A percentile compares a stretch with the other conserved stretches of the same genome.
Conservation (phyloP, 768 basidiomycete genomes). For the Hypholoma fasciculare region DNA sequence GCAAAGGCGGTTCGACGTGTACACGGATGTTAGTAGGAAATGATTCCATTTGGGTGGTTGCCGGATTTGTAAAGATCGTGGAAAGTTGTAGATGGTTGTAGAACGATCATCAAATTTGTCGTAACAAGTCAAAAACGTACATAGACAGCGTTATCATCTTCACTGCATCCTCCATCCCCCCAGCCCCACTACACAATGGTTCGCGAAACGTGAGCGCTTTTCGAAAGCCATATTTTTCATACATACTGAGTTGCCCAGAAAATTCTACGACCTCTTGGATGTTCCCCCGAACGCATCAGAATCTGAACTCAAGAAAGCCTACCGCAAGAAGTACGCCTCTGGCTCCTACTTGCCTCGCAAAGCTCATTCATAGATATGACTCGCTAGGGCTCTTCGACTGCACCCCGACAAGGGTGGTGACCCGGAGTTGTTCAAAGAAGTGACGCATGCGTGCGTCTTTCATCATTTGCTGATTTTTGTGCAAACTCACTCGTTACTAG, state of each 20-base stretch:
- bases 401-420: constrained; percentile 97
- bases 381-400: constrained; percentile 70
- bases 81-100: constrained; percentile 43
- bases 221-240: background rate
- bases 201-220: constrained; percentile 24
- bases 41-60: constrained; percentile 16
- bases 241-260: constrained; percentile 43
- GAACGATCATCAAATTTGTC: constrained; percentile 36
- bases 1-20: constrained; percentile 93
- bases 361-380: constrained; percentile 7
- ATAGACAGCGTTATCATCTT: constrained; percentile 18
- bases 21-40: constrained; percentile 62
- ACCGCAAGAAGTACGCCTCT: constrained; percentile 78
- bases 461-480: background rate
- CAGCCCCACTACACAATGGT: constrained; percentile 14
- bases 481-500: constrained; percentile 36
- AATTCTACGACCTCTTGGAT: constrained; percentile 93
- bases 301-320: constrained; percentile 89
- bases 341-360: constrained; percentile 9
- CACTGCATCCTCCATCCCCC: constrained; percentile 19
- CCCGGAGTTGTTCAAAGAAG: constrained; percentile 96
- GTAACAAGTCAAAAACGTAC: constrained; percentile 31
- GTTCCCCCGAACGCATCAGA: constrained; percentile 79
- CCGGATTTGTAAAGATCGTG: constrained; percentile 40
- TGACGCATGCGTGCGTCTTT: constrained; percentile 84